Evolutionary conservation across 805 yeast genomes (phyloP).

Genomic region (Candida argentea): DNA sequence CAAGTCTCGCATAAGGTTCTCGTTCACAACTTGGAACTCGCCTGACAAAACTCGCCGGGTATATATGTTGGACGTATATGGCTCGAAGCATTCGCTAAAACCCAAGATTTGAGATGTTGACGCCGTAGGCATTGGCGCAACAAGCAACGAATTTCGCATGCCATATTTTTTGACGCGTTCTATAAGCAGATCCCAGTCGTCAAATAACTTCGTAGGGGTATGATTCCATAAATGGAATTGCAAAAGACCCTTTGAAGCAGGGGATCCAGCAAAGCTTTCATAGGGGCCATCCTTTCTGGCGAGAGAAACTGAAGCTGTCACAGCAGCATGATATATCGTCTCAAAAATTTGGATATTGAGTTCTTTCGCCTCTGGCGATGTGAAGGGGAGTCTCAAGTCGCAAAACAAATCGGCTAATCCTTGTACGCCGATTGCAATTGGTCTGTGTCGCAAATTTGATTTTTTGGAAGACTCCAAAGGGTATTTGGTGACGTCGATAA

Average conservation of each 20-base stretch:
- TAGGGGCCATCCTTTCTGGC: constrained; percentile 66
- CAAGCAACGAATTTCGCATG: constrained; percentile 73
- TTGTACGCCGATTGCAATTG: constrained; percentile 97
- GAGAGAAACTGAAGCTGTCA: constrained; percentile 78
- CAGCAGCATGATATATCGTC: constrained; percentile 89
- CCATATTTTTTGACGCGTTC: constrained; percentile 52
- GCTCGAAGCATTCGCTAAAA: constrained; percentile 92
- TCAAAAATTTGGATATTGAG: constrained; percentile 84
- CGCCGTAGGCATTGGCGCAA: constrained; percentile 98
- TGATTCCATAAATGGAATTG: constrained; percentile 85
- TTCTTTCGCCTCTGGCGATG: constrained; percentile 64
- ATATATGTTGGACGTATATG: constrained; percentile 87
- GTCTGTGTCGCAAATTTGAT: constrained; percentile 80
- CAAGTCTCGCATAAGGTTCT: constrained; percentile 73
- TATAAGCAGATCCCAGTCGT: constrained; percentile 72
- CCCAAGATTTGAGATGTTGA: constrained; percentile 95
- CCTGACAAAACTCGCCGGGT: constrained; percentile 88
- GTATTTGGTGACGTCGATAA: constrained; percentile 78
- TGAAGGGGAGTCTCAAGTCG: constrained; percentile 75
- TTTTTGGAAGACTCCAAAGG: constrained; percentile 69
- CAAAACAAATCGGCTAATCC: constrained; percentile 89
- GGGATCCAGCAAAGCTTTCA: constrained; percentile 71
- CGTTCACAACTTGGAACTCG: constrained; percentile 88
- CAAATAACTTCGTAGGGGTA: constrained; percentile 67
- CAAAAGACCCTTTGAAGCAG: constrained; percentile 74